Percentiles rank a stretch among this genome's conserved stretches.
Conservation (phyloP, 345 rosid species). For the Physaria fendleri region DNA sequence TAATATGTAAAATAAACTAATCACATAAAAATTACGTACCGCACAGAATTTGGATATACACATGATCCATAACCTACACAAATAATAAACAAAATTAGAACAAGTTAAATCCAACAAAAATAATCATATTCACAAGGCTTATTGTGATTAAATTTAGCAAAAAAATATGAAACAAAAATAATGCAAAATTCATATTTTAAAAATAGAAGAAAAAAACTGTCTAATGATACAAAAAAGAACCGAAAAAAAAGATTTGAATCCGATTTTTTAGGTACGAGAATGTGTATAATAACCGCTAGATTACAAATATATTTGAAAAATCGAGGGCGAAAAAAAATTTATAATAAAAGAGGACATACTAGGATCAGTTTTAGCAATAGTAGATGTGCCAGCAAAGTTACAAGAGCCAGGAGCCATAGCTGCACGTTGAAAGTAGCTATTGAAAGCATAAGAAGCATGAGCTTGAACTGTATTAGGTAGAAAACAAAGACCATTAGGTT, state of each 20-base stretch:
- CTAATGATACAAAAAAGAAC: no score
- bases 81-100: neutral
- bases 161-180: neutral
- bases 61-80: conserved; percentile 78
- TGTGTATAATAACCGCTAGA: no score
- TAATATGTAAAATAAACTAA: neutral
- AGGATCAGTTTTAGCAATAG: conserved; percentile 63
- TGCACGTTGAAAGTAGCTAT: conserved; percentile 62
- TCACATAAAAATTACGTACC: conserved; percentile 33
- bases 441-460: conserved; percentile 79
- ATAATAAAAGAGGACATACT: no score
- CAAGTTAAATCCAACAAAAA: neutral
- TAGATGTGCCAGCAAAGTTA: conserved; percentile 72
- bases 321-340: no score
- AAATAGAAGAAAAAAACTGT: neutral
- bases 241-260: no score
- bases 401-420: conserved; percentile 77
- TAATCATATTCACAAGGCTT: neutral
- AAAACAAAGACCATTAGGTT: conserved; percentile 47
- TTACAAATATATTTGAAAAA: no score
- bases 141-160: neutral
- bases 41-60: conserved; percentile 56
- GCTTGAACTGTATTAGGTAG: conserved; percentile 66
- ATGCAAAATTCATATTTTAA: neutral
- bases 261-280: no score